Conservation (phyloP, 1,139 yeast species). For the Debaryomyces singareniensis region DNA sequence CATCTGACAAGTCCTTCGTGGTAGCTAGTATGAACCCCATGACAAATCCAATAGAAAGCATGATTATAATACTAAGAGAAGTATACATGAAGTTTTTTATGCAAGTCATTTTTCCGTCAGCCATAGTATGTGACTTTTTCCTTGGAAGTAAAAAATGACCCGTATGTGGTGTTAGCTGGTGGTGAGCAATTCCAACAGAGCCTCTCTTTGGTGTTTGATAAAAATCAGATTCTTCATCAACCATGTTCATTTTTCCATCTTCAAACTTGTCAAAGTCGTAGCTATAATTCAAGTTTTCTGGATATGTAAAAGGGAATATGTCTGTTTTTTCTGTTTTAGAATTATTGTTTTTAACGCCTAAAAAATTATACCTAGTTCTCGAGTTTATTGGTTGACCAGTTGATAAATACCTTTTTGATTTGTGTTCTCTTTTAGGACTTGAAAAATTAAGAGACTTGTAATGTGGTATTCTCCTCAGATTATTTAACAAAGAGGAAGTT, state of each 20-base stretch:
- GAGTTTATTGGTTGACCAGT: constrained; percentile 22
- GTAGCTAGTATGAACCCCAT: constrained; percentile 84
- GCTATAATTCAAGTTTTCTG: constrained; percentile 25
- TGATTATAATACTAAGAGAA: constrained; percentile 42
- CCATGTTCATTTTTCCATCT: constrained; percentile 13
- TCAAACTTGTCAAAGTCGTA: constrained; percentile 39
- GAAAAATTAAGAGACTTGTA: constrained; percentile 38
- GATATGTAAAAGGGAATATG: constrained; percentile 56
- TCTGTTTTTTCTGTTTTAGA: constrained; percentile 12
- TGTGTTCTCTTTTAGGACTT: constrained; percentile 18
- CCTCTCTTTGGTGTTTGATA: constrained; percentile 1
- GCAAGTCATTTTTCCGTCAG: constrained; percentile 26
- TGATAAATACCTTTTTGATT: constrained; percentile 33
- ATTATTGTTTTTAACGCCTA: constrained; percentile 5
- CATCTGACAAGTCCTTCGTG: constrained; percentile 71
- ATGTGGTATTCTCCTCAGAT: constrained; percentile 33
- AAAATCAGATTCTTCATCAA: constrained; percentile 4
- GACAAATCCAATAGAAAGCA: constrained; percentile 67
- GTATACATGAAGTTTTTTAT: constrained; percentile 53
- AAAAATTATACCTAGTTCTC: constrained; percentile 6
- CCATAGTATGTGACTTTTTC: constrained; percentile 16
- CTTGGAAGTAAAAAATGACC: constrained; percentile 28
- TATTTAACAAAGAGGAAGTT: constrained; percentile 25
- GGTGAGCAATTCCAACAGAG: constrained; percentile 7
- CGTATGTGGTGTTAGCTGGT: constrained; percentile 14